Percentiles rank a stretch among this genome's conserved stretches.
These are phyloP conservation scores for Backusella sp. DNA, from an alignment of 192 early-diverging fungal genomes.

Conservation along the genomic window DNA sequence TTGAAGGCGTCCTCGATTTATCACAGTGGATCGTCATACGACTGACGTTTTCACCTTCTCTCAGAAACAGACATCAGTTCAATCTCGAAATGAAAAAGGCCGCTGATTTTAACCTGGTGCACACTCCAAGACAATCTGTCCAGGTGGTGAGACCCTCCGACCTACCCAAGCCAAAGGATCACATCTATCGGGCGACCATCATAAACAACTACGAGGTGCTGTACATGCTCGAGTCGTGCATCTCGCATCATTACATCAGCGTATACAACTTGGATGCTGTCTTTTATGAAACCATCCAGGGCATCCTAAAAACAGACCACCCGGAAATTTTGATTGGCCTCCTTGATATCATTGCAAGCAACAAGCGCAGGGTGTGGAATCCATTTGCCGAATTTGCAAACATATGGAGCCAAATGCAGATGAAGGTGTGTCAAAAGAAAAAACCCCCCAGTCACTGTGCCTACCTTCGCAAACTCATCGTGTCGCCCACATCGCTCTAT, in stretches of 20 bases:
- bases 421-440: constrained; percentile 13
- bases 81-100: constrained; percentile 16
- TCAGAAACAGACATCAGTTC: not conserved
- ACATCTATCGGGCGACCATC: constrained; percentile 21
- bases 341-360: constrained; percentile 30
- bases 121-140: not conserved
- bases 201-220: constrained; percentile 37
- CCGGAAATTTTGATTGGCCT: constrained; percentile 31
- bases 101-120: constrained; percentile 39
- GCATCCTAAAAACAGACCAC: constrained; percentile 21
- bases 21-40: constrained; percentile 47
- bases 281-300: constrained; percentile 32
- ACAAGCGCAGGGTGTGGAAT: constrained; percentile 42
- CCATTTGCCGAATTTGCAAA: constrained; percentile 24
- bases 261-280: constrained; percentile 42
- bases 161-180: constrained; percentile 9
- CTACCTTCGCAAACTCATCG: constrained; percentile 51
- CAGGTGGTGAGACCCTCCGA: not conserved
- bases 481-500: constrained; percentile 69
- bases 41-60: constrained; percentile 1
- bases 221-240: constrained; percentile 45
- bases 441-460: constrained; percentile 47
- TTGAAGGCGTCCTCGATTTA: constrained; percentile 29
- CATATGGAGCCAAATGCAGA: constrained; percentile 21
- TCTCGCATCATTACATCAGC: constrained; percentile 38